Percentiles rank a stretch among this genome's conserved stretches.
These are phyloP conservation scores for Nicotiana undulata DNA, from an alignment of 257 asterid genomes.

Conservation along the genomic window DNA sequence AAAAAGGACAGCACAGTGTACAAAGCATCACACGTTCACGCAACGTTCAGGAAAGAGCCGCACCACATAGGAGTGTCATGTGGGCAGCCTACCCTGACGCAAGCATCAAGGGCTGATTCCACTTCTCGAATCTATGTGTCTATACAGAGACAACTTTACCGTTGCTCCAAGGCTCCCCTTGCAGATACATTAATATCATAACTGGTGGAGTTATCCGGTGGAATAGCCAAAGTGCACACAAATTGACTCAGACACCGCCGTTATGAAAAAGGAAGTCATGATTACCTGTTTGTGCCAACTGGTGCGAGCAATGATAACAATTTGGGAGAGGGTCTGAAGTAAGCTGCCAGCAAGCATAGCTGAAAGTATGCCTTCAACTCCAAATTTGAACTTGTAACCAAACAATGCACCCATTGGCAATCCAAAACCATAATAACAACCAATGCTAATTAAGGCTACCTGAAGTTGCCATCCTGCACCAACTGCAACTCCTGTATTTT, in stretches of 20 bases:
- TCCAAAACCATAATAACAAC: conserved; percentile 25
- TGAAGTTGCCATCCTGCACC: conserved; percentile 38
- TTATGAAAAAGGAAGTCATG: background rate
- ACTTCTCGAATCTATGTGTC: too few relatives aligned
- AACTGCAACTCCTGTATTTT: conserved; percentile 30
- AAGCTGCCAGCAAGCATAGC: conserved; percentile 31
- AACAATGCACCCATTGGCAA: conserved; percentile 30
- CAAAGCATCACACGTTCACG: too few relatives aligned
- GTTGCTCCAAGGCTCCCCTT: too few relatives aligned
- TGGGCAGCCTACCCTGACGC: too few relatives aligned
- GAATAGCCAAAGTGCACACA: background rate
- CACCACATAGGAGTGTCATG: too few relatives aligned
- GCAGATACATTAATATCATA: background rate
- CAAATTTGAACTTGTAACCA: conserved; percentile 24
- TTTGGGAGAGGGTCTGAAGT: conserved; percentile 25
- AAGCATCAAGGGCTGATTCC: too few relatives aligned
- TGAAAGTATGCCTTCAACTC: conserved; percentile 32
- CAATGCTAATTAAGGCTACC: conserved; percentile 25
- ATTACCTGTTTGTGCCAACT: conserved; percentile 33
- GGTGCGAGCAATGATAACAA: conserved; percentile 10
- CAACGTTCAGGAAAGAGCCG: too few relatives aligned
- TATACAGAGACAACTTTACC: too few relatives aligned
- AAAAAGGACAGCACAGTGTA: too few relatives aligned
- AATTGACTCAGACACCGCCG: background rate
- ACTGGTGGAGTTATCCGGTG: background rate